Percentiles rank a stretch among this genome's conserved stretches.
These are phyloP conservation scores for Botrytis pseudocinerea DNA, from an alignment of 2,329 filamentous ascomycete species.

Conservation along the genomic window DNA sequence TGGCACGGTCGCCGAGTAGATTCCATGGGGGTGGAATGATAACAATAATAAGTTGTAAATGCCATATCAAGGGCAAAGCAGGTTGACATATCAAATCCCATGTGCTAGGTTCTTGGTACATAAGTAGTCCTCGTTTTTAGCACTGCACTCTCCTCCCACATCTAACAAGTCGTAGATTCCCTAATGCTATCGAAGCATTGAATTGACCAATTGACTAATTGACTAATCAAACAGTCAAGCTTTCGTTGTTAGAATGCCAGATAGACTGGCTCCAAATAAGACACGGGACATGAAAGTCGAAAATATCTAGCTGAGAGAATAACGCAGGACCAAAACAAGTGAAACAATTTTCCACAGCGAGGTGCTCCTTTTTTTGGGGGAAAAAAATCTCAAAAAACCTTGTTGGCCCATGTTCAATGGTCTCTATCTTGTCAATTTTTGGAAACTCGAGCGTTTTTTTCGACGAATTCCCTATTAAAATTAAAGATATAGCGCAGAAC, in stretches of 20 bases:
- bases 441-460: neutral
- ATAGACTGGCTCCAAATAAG: neutral
- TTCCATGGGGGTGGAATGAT: neutral
- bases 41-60: neutral
- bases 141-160: neutral
- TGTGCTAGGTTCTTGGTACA: neutral
- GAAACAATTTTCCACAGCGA: neutral
- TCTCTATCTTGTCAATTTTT: neutral
- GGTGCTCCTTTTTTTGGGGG: neutral
- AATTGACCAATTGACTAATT: neutral
- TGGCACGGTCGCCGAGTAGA: neutral
- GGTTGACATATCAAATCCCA: neutral
- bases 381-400: neutral
- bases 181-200: too few relatives aligned
- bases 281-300: neutral
- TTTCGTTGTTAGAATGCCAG: neutral
- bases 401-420: too few relatives aligned
- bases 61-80: neutral
- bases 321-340: neutral
- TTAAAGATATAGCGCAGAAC: neutral
- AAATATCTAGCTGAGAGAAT: neutral
- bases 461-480: neutral
- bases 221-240: neutral
- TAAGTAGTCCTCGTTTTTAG: neutral
- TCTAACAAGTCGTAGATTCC: neutral